phyloP scores from a whole-genome alignment of 2,329 filamentous ascomycete genomes.

The Phyllosticta paracitricarpa region DNA sequence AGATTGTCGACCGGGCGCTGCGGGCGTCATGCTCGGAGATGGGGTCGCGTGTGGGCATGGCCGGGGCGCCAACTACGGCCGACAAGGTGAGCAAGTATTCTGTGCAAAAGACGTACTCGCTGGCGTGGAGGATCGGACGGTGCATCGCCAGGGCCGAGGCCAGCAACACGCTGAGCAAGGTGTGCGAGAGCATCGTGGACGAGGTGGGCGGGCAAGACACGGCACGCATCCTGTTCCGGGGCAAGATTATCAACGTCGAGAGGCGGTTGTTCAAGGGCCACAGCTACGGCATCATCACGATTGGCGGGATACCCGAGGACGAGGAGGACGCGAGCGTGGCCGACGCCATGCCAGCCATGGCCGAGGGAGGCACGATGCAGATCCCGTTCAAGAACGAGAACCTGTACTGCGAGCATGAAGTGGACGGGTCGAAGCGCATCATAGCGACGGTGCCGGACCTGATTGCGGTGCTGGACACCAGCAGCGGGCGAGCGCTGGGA shows the following conservation, averaged over 20 bases:
- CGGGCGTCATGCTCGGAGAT: constrained; percentile 13
- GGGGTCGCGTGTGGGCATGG: constrained; percentile 26
- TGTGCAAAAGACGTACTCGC: constrained; percentile 33
- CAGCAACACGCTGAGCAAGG: constrained; percentile 32
- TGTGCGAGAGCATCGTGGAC: constrained; percentile 31
- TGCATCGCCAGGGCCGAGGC: constrained; percentile 44
- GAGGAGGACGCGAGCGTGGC: constrained; percentile 18
- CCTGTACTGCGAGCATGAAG: constrained; percentile 43
- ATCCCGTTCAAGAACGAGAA: constrained; percentile 70
- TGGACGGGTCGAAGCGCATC: constrained; percentile 27
- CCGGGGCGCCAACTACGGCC: constrained; percentile 30
- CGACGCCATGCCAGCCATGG: constrained; percentile 8
- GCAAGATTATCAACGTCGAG: constrained; percentile 54
- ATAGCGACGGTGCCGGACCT: constrained; percentile 36
- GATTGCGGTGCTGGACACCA: constrained; percentile 9
- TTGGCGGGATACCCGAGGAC: constrained; percentile 26
- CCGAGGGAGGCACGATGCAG: constrained; percentile 39
- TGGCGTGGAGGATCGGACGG: constrained; percentile 47
- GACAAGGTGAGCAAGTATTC: constrained; percentile 19
- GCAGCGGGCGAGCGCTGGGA: constrained; percentile 4
- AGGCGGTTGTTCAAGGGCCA: constrained; percentile 47
- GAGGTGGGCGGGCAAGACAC: constrained; percentile 34
- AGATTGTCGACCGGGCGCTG: constrained; percentile 11
- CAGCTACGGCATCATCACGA: constrained; percentile 49
- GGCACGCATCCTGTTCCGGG: constrained; percentile 50